phyloP scores from a whole-genome alignment of 352 stramenopile genomes.

The Pythium guiyangense region DNA sequence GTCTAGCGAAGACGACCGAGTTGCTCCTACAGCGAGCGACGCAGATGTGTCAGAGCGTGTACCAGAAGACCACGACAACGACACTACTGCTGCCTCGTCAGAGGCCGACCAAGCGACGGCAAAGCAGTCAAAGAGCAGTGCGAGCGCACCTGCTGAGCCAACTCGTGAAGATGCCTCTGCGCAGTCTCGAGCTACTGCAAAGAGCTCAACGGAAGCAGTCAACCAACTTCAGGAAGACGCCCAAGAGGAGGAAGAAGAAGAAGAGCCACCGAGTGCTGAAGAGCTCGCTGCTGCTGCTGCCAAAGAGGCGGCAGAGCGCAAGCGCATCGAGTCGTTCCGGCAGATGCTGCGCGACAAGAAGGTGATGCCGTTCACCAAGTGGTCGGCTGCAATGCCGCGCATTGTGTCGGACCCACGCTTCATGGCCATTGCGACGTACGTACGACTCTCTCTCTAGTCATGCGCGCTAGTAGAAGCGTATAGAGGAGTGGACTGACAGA shows the following conservation, averaged over 20 bases:
- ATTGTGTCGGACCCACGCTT: conserved; percentile 77
- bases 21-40: too few species aligned
- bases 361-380: conserved; percentile 83
- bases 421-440: conserved; percentile 51
- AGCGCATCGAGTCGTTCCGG: conserved; percentile 54
- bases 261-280: conserved; percentile 1
- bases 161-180: too few species aligned
- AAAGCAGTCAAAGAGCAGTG: too few species aligned
- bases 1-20: not conserved
- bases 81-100: not conserved
- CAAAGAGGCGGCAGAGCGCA: conserved; percentile 29
- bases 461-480: not conserved
- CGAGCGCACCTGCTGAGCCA: too few species aligned
- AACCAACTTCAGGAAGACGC: conserved; percentile 4
- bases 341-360: conserved; percentile 79
- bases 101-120: too few species aligned
- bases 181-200: too few species aligned
- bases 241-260: conserved; percentile 6
- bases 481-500: not conserved
- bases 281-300: conserved; percentile 30
- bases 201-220: not conserved
- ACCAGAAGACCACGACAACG: not conserved
- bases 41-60: too few species aligned
- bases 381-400: conserved; percentile 70
- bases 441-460: not conserved